phyloP scores from a whole-genome alignment of 306 rosid species.

The Begonia peltatifolia region DNA sequence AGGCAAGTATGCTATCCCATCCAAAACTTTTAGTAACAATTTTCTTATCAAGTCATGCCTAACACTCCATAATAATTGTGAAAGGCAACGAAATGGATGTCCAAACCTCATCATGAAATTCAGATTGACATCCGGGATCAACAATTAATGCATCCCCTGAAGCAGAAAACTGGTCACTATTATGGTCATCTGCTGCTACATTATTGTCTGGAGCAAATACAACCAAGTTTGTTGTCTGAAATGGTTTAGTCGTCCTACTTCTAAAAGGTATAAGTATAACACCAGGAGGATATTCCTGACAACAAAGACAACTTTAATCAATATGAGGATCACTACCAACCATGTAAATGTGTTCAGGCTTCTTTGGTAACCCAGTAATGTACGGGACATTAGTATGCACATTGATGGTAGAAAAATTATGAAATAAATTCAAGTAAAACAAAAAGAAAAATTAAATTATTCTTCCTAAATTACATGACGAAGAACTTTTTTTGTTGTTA shows the following conservation, averaged over 20 bases:
- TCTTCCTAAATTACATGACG: too few relatives aligned
- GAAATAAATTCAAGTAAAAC: background rate
- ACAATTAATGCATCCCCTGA: constrained; percentile 76
- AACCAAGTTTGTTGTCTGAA: constrained; percentile 60
- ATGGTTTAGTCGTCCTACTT: constrained; percentile 68
- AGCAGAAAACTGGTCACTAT: constrained; percentile 29
- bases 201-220: constrained; percentile 51
- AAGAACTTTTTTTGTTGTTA: too few relatives aligned
- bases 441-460: too few relatives aligned
- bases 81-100: background rate
- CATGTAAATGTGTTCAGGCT: background rate
- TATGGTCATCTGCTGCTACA: constrained; percentile 15
- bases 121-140: constrained; percentile 77
- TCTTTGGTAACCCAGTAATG: background rate
- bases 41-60: too few relatives aligned
- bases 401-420: background rate
- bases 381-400: background rate
- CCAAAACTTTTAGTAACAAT: too few relatives aligned
- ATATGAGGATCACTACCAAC: background rate
- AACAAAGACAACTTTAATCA: background rate
- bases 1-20: too few relatives aligned
- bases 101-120: constrained; percentile 60
- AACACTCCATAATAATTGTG: too few relatives aligned
- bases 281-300: constrained; percentile 81
- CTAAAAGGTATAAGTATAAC: constrained; percentile 52